Base-by-base conservation (phyloP, 2,329 filamentous ascomycete species). In the Trichoderma atroviride region DNA sequence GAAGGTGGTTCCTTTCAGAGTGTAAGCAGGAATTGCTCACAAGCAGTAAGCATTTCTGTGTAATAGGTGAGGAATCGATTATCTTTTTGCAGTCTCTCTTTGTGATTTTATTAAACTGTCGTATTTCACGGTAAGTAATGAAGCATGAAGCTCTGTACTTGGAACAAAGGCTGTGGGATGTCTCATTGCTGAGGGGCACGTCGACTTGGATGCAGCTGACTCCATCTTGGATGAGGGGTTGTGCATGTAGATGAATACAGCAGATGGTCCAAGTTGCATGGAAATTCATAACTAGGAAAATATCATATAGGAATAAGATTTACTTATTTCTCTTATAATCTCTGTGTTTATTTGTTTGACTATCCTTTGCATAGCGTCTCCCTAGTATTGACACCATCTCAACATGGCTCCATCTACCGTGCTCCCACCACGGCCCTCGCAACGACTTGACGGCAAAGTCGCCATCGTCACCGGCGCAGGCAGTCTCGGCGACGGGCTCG, bases 401-500 rank as follows among this genome's bases (percentile, higher is more conserved):
- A 22, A 22, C 29, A 69, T 69, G 67, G 24, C 53, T 67, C 19
- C 13, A 6, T 22, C 33, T 5, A 19, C 64, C 37, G 11, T n/a
- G 2, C 52, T 74, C 10, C 71, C 72, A 3, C 64, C 72, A 27
- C 74, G 74, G 29, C 76, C 76, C 1, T 73, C 72, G 11, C 75
- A 76, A 16, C 73, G 71, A 47, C 71, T 78, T 40, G 64, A 60
- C 13, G 76, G 74, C 65, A 76, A 72, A 47, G 74, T 75, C 4
- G 74, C 73, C 70, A 74, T 75, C 31, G 73, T 78, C 50, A 73
- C 70, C 10, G 76, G 75, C 59, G 73, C 73, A 3, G 73, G 72
- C 19, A 85, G 84, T 65, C 78, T 80, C 29, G 85, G 83, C 35
- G 83, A 87, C 52, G 87, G 86, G 0, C 86, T 90, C 56, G 88